Percentiles rank a stretch among this genome's conserved stretches.
phyloP scores from a whole-genome alignment of 2,329 filamentous ascomycete genomes.

The Alternaria conjuncta region DNA sequence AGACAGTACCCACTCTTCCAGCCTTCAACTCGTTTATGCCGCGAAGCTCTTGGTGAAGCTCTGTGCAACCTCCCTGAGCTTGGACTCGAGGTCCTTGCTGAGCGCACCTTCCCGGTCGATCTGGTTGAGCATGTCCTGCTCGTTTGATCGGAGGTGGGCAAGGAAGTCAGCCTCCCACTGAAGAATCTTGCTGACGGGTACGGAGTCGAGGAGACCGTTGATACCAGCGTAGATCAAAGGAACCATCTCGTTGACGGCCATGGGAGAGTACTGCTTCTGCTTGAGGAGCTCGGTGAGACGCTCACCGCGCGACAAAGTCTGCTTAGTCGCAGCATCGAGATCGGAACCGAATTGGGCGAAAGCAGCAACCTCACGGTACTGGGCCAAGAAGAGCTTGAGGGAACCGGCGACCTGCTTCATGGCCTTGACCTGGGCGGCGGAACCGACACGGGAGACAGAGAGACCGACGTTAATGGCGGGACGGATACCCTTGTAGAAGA shows the following conservation, averaged over 20 bases:
- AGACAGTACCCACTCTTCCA: constrained; percentile 47
- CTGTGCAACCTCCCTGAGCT: constrained; percentile 76
- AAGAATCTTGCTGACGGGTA: constrained; percentile 91
- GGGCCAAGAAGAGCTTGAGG: constrained; percentile 99
- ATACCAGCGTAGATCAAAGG: constrained; percentile 99
- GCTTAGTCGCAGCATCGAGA: constrained; percentile 98
- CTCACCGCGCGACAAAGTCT: constrained; percentile 97
- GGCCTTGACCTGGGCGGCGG: constrained; percentile 98
- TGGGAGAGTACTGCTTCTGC: constrained; percentile 99
- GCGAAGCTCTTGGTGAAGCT: constrained; percentile 97
- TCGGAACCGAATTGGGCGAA: constrained; percentile 99
- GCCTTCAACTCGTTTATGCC: constrained; percentile 50
- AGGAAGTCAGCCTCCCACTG: constrained; percentile 96
- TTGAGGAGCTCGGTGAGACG: constrained; percentile 98
- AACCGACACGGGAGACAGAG: constrained; percentile 99
- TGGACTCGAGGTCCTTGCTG: constrained; percentile 90
- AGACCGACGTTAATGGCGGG: constrained; percentile 99
- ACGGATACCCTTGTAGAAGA: constrained; percentile 99
- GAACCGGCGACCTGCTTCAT: constrained; percentile 99
- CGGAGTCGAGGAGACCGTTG: constrained; percentile 88
- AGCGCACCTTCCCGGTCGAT: constrained; percentile 96
- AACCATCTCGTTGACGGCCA: constrained; percentile 99
- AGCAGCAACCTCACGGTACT: constrained; percentile 99
- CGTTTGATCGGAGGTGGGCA: constrained; percentile 87
- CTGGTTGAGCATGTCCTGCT: constrained; percentile 78